Base-by-base conservation (phyloP, 176 grass and related monocot genomes). In the Elaeis guineensis region DNA sequence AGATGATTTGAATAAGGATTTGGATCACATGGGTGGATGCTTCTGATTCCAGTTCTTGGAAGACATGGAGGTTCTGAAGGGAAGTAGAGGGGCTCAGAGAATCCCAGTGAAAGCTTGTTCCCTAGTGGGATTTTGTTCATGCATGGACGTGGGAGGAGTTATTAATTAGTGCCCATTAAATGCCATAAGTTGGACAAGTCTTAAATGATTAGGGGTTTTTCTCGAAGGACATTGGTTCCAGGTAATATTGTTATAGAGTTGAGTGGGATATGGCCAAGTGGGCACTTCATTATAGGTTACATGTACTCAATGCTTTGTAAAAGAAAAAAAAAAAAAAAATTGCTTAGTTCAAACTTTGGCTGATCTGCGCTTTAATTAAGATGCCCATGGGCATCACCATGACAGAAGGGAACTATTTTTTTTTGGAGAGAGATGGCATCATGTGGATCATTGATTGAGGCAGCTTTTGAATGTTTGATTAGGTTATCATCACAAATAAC, bases 1-100 rank as follows among this genome's bases (percentile, higher is more conserved):
- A 9, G 18, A 18, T 19, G 17, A 55, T 55, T 21, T n/a, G 17
- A 55, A 55, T 19, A 7, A 55, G 52, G 52, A 18, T 55, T 55
- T 55, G 52, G n/a, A 21, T 55, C 52, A 55, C 52, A 55, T 55
- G 52, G 18, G 19, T 55, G 52, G 52, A 55, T 55, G 52, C 52
- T 55, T 55, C 52, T 55, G 52, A 55, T 55, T 21, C 52, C 18
- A 55, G 52, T 6, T 19, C n/a, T 55, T 6, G 17, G 19, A 20
- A 20, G 9, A 5, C 18, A 18, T 18, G 51, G 51, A 55, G 18
- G 8, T 44, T 44, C 35, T 44, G 35, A 44, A 3, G 8, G 52
- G 52, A 54, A 19, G 0, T 0, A 7, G 6, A n/a, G 52, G 17
- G 52, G n/a, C 6, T 6, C 6, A 8, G 18, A 54, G 52, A 54